These are phyloP conservation scores for Chrysosporium keratinophilum DNA, from an alignment of 2,329 filamentous ascomycete species.

Conservation along the genomic window DNA sequence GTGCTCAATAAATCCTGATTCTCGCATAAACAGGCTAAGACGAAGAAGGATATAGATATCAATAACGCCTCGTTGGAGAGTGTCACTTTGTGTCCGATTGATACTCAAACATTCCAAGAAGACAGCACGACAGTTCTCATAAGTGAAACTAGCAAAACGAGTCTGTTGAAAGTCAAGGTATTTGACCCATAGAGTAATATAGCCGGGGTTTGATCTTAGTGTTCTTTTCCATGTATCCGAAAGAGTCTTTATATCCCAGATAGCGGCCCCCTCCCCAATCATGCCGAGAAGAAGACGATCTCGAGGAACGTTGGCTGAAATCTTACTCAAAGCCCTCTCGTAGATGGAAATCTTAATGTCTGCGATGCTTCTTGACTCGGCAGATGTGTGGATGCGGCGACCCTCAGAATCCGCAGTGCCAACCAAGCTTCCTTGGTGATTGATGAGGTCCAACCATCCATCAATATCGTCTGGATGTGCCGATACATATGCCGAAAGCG, in stretches of 20 bases:
- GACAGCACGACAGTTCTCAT: slow-evolving; percentile 52
- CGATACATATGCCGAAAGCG: slow-evolving; percentile 55
- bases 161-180: slow-evolving; percentile 64
- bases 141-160: slow-evolving; percentile 55
- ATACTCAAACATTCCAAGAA: slow-evolving; percentile 49
- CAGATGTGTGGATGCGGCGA: slow-evolving; percentile 40
- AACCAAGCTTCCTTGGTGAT: slow-evolving; percentile 63
- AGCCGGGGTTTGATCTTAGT: slow-evolving; percentile 46
- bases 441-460: slow-evolving; percentile 67
- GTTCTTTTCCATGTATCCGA: slow-evolving; percentile 56
- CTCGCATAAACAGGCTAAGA: slow-evolving; percentile 60
- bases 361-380: slow-evolving; percentile 58
- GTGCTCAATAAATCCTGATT: slow-evolving; percentile 68
- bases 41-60: slow-evolving; percentile 64
- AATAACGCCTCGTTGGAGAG: slow-evolving; percentile 26
- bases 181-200: slow-evolving; percentile 59
- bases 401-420: slow-evolving; percentile 30
- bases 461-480: slow-evolving; percentile 56
- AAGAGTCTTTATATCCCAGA: slow-evolving; percentile 59
- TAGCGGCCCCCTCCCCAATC: slow-evolving; percentile 61
- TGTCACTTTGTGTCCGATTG: slow-evolving; percentile 19
- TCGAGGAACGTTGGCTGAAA: slow-evolving; percentile 38
- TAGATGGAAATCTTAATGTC: slow-evolving; percentile 73
- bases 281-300: slow-evolving; percentile 56
- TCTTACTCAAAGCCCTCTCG: slow-evolving; percentile 60